Evolutionary conservation across 2,329 filamentous ascomycete genomes (phyloP).

Genomic region (Penicillium sp.): DNA sequence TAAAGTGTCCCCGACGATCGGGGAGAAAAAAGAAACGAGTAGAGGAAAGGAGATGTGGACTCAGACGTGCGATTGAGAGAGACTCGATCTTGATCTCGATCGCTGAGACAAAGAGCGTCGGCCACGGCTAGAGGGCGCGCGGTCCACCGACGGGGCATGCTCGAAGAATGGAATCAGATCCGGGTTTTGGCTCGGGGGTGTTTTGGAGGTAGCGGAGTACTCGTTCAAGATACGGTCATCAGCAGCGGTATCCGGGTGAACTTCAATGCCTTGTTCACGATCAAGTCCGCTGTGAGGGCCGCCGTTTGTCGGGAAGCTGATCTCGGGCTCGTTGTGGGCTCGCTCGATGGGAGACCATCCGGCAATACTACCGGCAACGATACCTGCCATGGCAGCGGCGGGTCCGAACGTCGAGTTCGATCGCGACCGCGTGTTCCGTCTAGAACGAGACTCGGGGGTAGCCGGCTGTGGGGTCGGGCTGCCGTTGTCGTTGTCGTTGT

Average conservation of each 20-base stretch:
- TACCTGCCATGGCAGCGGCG: conserved; percentile 64
- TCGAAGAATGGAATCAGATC: conserved; percentile 47
- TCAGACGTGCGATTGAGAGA: conserved; percentile 31
- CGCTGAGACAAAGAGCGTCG: conserved; percentile 39
- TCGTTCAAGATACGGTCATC: conserved; percentile 48
- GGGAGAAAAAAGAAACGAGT: not conserved
- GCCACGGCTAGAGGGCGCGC: conserved; percentile 36
- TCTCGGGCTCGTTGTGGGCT: conserved; percentile 11
- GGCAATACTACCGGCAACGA: conserved; percentile 64
- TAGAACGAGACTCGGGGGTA: conserved; percentile 55
- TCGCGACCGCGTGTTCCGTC: conserved; percentile 54
- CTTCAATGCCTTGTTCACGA: conserved; percentile 46
- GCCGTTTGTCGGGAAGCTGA: conserved; percentile 38
- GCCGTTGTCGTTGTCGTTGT: conserved; percentile 51
- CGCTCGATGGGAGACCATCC: conserved; percentile 64
- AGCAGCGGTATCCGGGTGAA: conserved; percentile 48
- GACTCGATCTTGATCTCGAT: conserved; percentile 40
- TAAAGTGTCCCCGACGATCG: not conserved
- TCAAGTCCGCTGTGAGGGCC: conserved; percentile 41
- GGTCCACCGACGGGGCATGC: conserved; percentile 37
- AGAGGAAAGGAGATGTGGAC: not conserved
- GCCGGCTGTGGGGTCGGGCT: conserved; percentile 45
- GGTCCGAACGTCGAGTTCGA: conserved; percentile 61
- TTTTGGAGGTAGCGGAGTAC: conserved; percentile 34
- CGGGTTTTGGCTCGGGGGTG: conserved; percentile 50